Evolutionary conservation across 257 asterid genomes (phyloP).

Genomic region (Nicotiana paniculata): DNA sequence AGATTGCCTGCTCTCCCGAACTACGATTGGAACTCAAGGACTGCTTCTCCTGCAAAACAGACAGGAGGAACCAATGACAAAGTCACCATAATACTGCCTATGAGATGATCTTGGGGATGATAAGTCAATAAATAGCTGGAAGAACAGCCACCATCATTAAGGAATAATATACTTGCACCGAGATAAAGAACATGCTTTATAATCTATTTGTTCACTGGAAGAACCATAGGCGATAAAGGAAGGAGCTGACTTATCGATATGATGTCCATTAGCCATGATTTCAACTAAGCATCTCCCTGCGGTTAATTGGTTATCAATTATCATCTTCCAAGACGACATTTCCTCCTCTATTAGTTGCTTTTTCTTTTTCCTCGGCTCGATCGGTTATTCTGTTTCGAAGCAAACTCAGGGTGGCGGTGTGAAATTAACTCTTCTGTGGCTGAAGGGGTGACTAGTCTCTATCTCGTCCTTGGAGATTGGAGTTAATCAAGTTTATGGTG

Average conservation of each 20-base stretch:
- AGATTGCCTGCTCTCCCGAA: background rate
- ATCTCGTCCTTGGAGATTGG: background rate
- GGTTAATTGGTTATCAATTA: background rate
- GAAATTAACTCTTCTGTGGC: background rate
- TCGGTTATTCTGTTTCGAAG: too few species aligned
- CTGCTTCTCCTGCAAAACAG: conserved; percentile 70
- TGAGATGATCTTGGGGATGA: conserved; percentile 2
- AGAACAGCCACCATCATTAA: background rate
- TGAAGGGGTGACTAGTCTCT: background rate
- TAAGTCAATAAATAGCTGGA: background rate
- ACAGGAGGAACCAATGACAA: conserved; percentile 10
- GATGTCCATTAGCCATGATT: background rate
- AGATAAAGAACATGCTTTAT: background rate
- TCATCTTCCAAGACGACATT: background rate
- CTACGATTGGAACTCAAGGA: conserved; percentile 51
- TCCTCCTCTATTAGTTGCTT: background rate
- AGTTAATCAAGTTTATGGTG: background rate
- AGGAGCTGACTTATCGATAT: background rate
- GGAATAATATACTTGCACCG: background rate
- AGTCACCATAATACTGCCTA: background rate
- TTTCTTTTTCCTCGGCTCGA: background rate
- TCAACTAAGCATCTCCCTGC: background rate
- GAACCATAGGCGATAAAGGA: background rate
- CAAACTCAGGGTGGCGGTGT: background rate
- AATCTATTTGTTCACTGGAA: background rate